These are phyloP conservation scores for Diversispora epigaea DNA, from an alignment of 192 early-diverging fungal genomes.

Conservation along the genomic window DNA sequence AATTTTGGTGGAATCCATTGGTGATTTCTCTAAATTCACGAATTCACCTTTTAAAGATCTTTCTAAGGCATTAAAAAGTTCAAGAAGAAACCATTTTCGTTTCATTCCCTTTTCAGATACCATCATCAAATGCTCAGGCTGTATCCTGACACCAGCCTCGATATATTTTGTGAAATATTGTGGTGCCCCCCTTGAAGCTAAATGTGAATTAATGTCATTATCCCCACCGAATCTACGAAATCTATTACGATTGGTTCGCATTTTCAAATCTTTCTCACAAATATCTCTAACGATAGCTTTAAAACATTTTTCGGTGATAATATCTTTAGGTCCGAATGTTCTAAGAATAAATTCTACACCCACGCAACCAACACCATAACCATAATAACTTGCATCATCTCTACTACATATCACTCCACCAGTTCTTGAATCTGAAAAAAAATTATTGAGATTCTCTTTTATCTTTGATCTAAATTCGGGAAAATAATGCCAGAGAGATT, in stretches of 20 bases:
- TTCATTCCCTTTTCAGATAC: slow-evolving; percentile 13
- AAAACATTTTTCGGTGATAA: not conserved
- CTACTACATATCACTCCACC: not conserved
- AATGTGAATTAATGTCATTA: not conserved
- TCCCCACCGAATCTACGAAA: not conserved
- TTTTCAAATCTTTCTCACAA: not conserved
- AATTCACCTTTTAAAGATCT: not conserved
- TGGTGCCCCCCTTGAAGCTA: not conserved
- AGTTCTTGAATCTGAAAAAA: not conserved
- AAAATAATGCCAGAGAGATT: slow-evolving; percentile 3
- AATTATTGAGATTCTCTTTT: not conserved
- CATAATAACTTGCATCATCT: slow-evolving; percentile 19
- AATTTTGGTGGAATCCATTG: not conserved
- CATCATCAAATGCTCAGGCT: slow-evolving; percentile 8
- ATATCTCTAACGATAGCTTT: not conserved
- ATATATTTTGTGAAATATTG: not conserved
- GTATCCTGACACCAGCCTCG: not conserved
- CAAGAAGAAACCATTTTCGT: slow-evolving; percentile 8
- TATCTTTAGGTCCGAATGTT: not conserved
- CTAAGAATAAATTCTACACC: not conserved
- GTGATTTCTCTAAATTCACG: not conserved
- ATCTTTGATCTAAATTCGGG: not conserved
- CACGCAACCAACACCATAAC: slow-evolving; percentile 13
- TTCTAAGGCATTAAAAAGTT: not conserved
- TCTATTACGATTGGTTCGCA: not conserved